Base-by-base conservation (phyloP, 2,329 filamentous ascomycete genomes). In the Ramularia collo-cygni region DNA sequence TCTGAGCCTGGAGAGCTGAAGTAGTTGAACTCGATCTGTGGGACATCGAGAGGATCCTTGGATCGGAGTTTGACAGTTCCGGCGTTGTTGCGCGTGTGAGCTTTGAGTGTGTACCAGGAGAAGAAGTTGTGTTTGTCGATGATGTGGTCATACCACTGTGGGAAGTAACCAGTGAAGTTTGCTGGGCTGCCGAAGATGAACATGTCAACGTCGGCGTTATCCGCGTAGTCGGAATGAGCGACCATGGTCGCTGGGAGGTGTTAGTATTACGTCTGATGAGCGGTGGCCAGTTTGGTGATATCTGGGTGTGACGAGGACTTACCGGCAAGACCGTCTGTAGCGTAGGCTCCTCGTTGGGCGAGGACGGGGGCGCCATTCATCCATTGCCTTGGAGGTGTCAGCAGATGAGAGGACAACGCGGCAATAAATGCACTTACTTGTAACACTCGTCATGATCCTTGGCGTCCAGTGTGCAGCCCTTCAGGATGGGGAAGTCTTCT, bases 11-110 rank as follows among this genome's bases (percentile, higher is more conserved):
- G 72, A 0, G 67, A 64, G 38, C 71, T 67, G 36, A 61, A 81
- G 59, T 73, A 81, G 58, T 78, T 76, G 64, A 79, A 83, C 38
- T 67, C 66, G 50, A 85, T 81, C 6, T 71, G 57, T 0, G 82
- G 82, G 4, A 69, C 64, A 41, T 84, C 80, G 1, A 75, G 72
- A 0, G 82, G 81, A 53, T 85, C 73, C 0, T 72, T 62, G 0
- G 75, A 79, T 9, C 65, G 66, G 3, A 87, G 72, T 3, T 60
- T 69, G 3, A 87, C 81, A 1, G 70, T 72, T 4, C 83, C 83
- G 4, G 58, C 67, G 58, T 59, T 60, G 57, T 85, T 83, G 35
- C 76, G 71, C 0, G 79, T 72, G 51, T 81, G 78, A 0, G 74
- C 71, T 59, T 81, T 80, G 37, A 85, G 66, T 1, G 72, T 69